phyloP scores from a whole-genome alignment of 1,284 basidiomycete species.

The Xerocomus subilludens region DNA sequence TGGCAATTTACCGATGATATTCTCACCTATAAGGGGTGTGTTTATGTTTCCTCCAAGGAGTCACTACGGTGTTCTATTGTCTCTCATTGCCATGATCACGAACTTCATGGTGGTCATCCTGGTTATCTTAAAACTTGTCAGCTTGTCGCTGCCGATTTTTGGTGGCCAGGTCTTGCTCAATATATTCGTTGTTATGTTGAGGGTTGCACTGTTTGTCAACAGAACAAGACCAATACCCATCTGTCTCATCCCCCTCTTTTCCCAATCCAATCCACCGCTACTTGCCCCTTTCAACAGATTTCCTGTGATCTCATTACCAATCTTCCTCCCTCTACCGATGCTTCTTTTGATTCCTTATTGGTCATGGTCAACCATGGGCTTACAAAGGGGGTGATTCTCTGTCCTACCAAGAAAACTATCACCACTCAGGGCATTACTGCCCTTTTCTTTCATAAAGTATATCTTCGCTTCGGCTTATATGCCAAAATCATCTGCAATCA shows the following conservation, averaged over 20 bases:
- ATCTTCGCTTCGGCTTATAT: constrained; percentile 33
- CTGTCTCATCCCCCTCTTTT: too few relatives aligned
- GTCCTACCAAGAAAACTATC: background rate
- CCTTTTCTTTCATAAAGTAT: constrained; percentile 37
- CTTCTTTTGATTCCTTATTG: too few relatives aligned
- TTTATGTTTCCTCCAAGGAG: background rate
- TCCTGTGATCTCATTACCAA: background rate
- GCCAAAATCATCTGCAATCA: constrained; percentile 37
- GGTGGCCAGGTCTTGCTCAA: background rate
- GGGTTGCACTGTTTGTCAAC: background rate
- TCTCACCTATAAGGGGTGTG: background rate
- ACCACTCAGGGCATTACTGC: constrained; percentile 9
- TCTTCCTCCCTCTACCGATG: background rate
- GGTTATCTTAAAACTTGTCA: background rate
- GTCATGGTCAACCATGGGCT: too few relatives aligned
- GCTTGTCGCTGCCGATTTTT: background rate
- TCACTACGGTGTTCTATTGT: background rate
- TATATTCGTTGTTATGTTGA: background rate
- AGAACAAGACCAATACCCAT: too few relatives aligned
- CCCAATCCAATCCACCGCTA: too few relatives aligned
- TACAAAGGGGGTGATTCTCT: too few relatives aligned
- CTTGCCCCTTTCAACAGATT: background rate
- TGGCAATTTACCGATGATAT: background rate
- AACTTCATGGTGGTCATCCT: background rate
- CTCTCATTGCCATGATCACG: background rate